These are phyloP conservation scores for Linum trigynum DNA, from an alignment of 345 rosid species.

Conservation along the genomic window DNA sequence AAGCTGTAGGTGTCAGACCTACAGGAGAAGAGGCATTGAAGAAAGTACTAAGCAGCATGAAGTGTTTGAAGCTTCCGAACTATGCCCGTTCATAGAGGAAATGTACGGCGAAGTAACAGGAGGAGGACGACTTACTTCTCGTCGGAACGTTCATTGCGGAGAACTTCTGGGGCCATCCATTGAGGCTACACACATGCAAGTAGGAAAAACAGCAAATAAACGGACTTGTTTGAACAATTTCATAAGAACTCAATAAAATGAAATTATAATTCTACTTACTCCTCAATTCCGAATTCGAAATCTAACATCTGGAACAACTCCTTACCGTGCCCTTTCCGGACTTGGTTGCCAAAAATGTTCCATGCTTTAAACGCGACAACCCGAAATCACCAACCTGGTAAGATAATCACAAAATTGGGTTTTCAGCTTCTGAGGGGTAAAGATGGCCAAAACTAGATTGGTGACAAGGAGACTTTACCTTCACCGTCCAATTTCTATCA, in stretches of 20 bases:
- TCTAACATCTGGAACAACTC: too few relatives aligned
- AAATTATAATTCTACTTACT: neutral
- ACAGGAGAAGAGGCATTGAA: conserved; percentile 14
- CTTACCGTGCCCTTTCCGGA: conserved; percentile 91
- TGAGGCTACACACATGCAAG: conserved; percentile 60
- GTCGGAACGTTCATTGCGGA: conserved; percentile 88
- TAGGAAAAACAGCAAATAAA: neutral
- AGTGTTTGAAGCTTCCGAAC: neutral
- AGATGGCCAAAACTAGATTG: neutral
- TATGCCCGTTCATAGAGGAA: neutral
- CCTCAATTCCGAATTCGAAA: too few relatives aligned
- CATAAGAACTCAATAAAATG: conserved; percentile 6
- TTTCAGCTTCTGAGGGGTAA: neutral
- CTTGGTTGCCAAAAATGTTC: conserved; percentile 62
- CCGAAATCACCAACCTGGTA: conserved; percentile 96
- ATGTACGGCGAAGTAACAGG: neutral
- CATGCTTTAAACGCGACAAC: conserved; percentile 87
- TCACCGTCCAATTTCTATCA: conserved; percentile 90
- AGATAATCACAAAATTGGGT: conserved; percentile 4
- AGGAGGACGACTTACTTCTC: conserved; percentile 59
- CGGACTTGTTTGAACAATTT: too few relatives aligned
- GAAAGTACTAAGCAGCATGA: conserved; percentile 3
- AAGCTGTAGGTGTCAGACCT: conserved; percentile 97
- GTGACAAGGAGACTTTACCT: conserved; percentile 33
- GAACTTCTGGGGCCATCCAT: conserved; percentile 99